These are phyloP conservation scores for Elaphomyces granulatus DNA, from an alignment of 495 filamentous ascomycete species.

Conservation along the genomic window DNA sequence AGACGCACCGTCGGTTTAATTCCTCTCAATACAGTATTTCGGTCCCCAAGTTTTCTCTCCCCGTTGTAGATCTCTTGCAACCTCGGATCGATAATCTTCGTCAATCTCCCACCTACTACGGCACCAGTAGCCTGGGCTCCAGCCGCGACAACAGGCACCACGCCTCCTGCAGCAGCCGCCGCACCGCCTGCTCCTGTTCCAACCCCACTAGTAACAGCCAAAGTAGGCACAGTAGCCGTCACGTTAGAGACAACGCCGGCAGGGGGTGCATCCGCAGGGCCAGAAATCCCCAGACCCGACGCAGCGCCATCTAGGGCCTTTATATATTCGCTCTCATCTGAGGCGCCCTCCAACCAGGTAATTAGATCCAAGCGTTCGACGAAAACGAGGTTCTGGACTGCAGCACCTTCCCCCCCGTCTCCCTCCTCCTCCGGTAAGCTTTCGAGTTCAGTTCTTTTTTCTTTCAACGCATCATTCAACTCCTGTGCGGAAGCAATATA, in stretches of 20 bases:
- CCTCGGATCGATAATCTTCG: conserved; percentile 61
- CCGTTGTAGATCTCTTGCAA: conserved; percentile 81
- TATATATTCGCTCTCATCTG: conserved; percentile 85
- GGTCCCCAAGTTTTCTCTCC: conserved; percentile 82
- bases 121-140: conserved; percentile 37
- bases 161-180: conserved; percentile 29
- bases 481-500: conserved; percentile 74
- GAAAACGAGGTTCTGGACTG: conserved; percentile 47
- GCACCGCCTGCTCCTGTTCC: conserved; percentile 31
- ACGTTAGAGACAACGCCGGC: conserved; percentile 27
- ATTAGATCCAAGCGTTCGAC: conserved; percentile 81
- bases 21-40: conserved; percentile 74
- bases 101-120: conserved; percentile 23
- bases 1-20: conserved; percentile 73
- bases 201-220: too few relatives aligned
- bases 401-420: conserved; percentile 10
- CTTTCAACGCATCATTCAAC: conserved; percentile 64
- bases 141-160: conserved; percentile 35
- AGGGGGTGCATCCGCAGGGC: conserved; percentile 39
- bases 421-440: too few relatives aligned
- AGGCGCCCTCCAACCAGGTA: conserved; percentile 79
- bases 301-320: conserved; percentile 56
- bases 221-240: conserved; percentile 16
- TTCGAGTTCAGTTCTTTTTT: conserved; percentile 20
- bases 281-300: too few relatives aligned